Evolutionary conservation across 768 basidiomycete species (phyloP).

Genomic region (Artomyces pyxidatus): DNA sequence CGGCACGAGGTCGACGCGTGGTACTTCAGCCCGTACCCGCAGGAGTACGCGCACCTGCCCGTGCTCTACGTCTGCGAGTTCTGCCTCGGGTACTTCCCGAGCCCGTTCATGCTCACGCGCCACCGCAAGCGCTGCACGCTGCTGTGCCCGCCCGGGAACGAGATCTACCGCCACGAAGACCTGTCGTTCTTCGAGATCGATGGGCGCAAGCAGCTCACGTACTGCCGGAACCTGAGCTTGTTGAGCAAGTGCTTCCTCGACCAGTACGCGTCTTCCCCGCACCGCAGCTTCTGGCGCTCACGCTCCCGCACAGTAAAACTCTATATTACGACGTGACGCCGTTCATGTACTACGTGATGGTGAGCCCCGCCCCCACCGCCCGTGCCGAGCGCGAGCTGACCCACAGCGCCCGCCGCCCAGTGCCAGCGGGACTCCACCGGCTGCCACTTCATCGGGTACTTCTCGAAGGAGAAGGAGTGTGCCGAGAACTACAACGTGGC

Average conservation of each 20-base stretch:
- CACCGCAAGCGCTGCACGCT: constrained; percentile 90
- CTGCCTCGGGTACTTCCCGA: constrained; percentile 90
- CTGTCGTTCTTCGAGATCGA: constrained; percentile 99
- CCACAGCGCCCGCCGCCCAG: constrained; percentile 34
- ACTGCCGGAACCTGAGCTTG: constrained; percentile 94
- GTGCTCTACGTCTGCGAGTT: constrained; percentile 98
- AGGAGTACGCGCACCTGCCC: constrained; percentile 94
- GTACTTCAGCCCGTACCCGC: constrained; percentile 99
- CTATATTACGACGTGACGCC: constrained; percentile 99
- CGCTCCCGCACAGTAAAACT: constrained; percentile 62
- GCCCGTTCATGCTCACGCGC: constrained; percentile 82
- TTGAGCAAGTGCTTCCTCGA: constrained; percentile 98
- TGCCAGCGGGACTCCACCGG: constrained; percentile 81
- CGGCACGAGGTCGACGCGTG: constrained; percentile 97
- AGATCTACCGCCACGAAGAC: constrained; percentile 96
- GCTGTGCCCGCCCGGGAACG: constrained; percentile 94
- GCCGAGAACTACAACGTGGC: constrained; percentile 98
- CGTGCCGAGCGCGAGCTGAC: neutral
- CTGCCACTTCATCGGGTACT: constrained; percentile 94
- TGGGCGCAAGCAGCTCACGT: constrained; percentile 90
- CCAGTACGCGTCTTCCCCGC: constrained; percentile 58
- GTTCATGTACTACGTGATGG: constrained; percentile 99
- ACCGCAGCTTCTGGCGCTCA: constrained; percentile 3
- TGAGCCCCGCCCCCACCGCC: constrained; percentile 24
- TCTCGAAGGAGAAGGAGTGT: constrained; percentile 98